Evolutionary conservation across 1,284 basidiomycete genomes (phyloP), one percentile per base, ranked within the genome.

Genomic region (Trichosporon coremiiforme): DNA sequence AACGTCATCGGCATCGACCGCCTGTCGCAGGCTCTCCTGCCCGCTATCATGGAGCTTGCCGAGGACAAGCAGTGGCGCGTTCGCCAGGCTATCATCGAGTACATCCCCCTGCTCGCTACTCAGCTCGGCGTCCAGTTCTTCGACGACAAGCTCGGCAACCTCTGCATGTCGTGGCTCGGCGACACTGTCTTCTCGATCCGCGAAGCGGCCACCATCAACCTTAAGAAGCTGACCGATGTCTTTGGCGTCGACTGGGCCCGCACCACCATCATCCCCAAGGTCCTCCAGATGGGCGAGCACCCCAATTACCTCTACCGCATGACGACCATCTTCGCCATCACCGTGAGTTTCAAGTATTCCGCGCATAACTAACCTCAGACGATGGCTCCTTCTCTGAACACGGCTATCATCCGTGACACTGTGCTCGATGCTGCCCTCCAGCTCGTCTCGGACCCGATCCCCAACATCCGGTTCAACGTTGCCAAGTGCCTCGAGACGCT

Each of bases 1-100:
- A 87, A 89, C 71, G 97, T 99, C 47, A 99, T 99, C 75, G 97
- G 98, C 64, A 98, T 99, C 78, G 94, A 98, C 72, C 87, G 95
- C 22, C 86, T 99, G 64, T 95, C 95, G 5, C 95, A 98, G 80
- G 97, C 94, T 72, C 89, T 99, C 47, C 88, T 99, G 25, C 97
- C 97, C 8, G 97, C 97, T 36, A 99, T 99, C 76, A 93, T 99
- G 76, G 94, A 98, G 82, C 87, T 99, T 60, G 96, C 97, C 29
- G 97, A 99, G 84, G 97, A 99, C 87, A 99, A 99, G 85, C 98
- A 98, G 76, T 99, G 97, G 97, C 91, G 97, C 65, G 97, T 99
- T 55, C 91, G 97, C 76, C 97, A 99, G 85, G 97, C 97, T 15
- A 99, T 99, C 85, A 99, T 99, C 84, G 97, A 99, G 84, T 98